These are phyloP conservation scores for Protea cynaroides DNA, from an alignment of 164 flowering plant species.

Conservation along the genomic window DNA sequence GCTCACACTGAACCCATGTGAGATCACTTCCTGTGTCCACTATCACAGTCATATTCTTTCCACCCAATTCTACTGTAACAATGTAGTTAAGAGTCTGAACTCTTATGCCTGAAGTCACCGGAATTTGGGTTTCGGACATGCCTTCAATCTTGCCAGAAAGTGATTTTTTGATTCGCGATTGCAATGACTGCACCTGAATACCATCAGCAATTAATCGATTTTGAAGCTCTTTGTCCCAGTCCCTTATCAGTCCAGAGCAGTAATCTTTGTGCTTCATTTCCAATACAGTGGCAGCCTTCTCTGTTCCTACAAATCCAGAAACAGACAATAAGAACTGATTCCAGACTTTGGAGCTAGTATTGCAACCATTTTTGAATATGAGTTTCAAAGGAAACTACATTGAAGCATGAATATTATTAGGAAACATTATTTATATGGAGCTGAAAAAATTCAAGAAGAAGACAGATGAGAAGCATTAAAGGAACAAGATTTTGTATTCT, in stretches of 20 bases:
- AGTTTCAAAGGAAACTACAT: constrained; percentile 1
- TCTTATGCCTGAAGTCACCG: constrained; percentile 49
- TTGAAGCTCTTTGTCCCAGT: constrained; percentile 35
- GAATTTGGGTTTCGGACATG: constrained; percentile 36
- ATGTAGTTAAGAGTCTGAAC: constrained; percentile 70
- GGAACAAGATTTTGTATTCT: no score
- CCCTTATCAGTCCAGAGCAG: constrained; percentile 28
- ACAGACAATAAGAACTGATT: not conserved
- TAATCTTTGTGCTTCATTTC: constrained; percentile 58
- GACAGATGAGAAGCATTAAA: not conserved
- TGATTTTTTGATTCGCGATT: constrained; percentile 28
- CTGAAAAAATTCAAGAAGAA: not conserved
- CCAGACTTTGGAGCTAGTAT: not conserved
- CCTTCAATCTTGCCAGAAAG: constrained; percentile 13
- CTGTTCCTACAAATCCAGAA: constrained; percentile 29
- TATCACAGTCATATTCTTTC: constrained; percentile 47
- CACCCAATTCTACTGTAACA: constrained; percentile 52
- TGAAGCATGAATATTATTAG: not conserved
- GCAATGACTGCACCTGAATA: constrained; percentile 39
- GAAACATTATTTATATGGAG: not conserved
- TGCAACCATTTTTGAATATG: not conserved
- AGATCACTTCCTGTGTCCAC: constrained; percentile 88
- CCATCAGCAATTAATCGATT: constrained; percentile 37
- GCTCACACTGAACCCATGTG: constrained; percentile 89
- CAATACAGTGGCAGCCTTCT: constrained; percentile 41